Evolutionary conservation across 495 filamentous ascomycete species (phyloP), one percentile per base, ranked within the genome.

Genomic region (Lichenothelia convexa): DNA sequence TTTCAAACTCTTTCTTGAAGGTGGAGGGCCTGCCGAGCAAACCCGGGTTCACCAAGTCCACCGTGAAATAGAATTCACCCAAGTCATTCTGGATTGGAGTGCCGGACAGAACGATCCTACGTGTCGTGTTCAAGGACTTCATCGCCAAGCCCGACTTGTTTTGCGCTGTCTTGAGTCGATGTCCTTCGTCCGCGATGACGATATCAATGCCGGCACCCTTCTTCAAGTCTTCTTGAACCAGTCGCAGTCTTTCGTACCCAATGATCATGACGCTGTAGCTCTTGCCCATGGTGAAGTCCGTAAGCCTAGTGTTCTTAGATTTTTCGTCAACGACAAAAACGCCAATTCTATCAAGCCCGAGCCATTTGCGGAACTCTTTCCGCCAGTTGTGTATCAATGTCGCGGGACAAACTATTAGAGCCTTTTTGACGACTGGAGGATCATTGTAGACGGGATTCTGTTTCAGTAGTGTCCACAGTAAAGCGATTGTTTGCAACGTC

Each of bases 41-140:
- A 3, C 75, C 77, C 0, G 80, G 78, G 48, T 87, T 87, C 45
- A 85, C 73, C 34, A 85, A 73, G 48, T 87, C 78, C 4, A 83
- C 76, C 52, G 80, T 79, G 16, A 68, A 71, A 49, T 71, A 83
- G 56, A 84, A 85, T 43, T 87, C 80, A 34, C 67, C 70, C 21
- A 87, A 54, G 48, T 87, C 80, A 37, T 86, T 86, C 49, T 86
- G 80, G 13, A 86, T 67, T 13, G 80, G 80, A 0, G 80, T 86
- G 0, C 80, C 80, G 3, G 78, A 80, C 0, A 87, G 60, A 40
- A 85, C 77, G 32, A 84, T 57, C 36, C 78, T 56, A 35, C 70
- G 65, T 24, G 65, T 54, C 0, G 80, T 78, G 43, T 77, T 78
- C 3, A 87, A 58, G 1, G 73, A 68, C 38, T 71, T 71, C 40